Evolutionary conservation across 2,329 filamentous ascomycete species (phyloP).

Genomic region (Xylariaceae sp.): DNA sequence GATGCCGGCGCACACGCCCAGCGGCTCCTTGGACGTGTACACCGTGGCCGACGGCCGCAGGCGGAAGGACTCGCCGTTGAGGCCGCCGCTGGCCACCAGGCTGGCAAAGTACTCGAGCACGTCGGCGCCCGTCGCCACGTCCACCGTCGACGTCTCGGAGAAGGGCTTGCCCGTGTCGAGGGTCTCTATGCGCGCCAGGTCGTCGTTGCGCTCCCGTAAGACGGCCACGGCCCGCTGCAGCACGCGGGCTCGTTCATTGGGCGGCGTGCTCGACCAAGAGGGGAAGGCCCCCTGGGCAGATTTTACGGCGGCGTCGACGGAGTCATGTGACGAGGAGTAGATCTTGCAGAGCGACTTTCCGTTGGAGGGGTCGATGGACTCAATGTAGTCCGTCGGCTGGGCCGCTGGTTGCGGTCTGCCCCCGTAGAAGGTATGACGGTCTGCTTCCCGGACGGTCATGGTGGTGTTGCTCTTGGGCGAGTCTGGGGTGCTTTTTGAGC

Average conservation of each 20-base stretch:
- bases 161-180: slow-evolving; percentile 81
- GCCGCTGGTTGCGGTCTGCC: slow-evolving; percentile 58
- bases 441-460: slow-evolving; percentile 20
- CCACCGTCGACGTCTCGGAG: slow-evolving; percentile 76
- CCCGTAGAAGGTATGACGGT: slow-evolving; percentile 65
- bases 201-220: slow-evolving; percentile 69
- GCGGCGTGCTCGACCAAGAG: slow-evolving; percentile 67
- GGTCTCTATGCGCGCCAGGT: slow-evolving; percentile 71
- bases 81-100: slow-evolving; percentile 65
- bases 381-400: slow-evolving; percentile 55
- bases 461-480: neutral
- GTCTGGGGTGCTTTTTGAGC: too few species aligned
- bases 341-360: slow-evolving; percentile 62
- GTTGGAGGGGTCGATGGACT: slow-evolving; percentile 67
- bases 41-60: slow-evolving; percentile 72
- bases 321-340: slow-evolving; percentile 56
- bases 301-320: slow-evolving; percentile 64
- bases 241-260: slow-evolving; percentile 68
- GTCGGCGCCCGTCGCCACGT: slow-evolving; percentile 75
- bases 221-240: slow-evolving; percentile 69
- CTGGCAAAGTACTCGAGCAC: slow-evolving; percentile 83
- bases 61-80: slow-evolving; percentile 73
- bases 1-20: slow-evolving; percentile 80
- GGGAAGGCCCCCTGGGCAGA: slow-evolving; percentile 67
- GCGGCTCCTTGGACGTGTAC: slow-evolving; percentile 72